Conservation (phyloP, 306 rosid genomes). For the Vicia faba region DNA sequence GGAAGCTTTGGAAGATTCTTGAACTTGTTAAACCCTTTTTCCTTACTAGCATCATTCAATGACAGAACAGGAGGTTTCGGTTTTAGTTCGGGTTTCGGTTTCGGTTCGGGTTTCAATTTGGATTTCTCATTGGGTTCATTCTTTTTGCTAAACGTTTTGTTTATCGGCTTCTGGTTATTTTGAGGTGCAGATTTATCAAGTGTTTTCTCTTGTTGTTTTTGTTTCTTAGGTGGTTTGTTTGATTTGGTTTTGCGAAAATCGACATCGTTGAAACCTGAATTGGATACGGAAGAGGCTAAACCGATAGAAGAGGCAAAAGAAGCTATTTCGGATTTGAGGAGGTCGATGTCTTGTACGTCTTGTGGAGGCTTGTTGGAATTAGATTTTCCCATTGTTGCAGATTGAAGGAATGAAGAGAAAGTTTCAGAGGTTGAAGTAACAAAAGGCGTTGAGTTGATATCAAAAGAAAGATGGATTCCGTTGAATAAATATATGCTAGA, state of each 20-base stretch:
- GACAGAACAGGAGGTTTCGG: conserved; percentile 61
- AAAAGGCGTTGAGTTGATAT: too few relatives aligned
- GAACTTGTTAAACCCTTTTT: conserved; percentile 50
- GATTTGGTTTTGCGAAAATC: conserved; percentile 71
- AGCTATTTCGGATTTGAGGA: conserved; percentile 68
- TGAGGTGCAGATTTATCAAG: conserved; percentile 32
- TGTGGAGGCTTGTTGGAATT: conserved; percentile 47
- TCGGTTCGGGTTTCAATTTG: conserved; percentile 47
- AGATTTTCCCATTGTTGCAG: conserved; percentile 60
- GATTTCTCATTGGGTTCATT: conserved; percentile 46
- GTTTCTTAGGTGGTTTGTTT: conserved; percentile 33
- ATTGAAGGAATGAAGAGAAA: conserved; percentile 1
- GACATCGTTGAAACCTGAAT: conserved; percentile 87
- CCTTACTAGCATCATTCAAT: conserved; percentile 47
- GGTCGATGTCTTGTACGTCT: conserved; percentile 51
- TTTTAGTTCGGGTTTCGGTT: conserved; percentile 51
- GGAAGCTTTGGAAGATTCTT: conserved; percentile 79
- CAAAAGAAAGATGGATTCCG: too few relatives aligned
- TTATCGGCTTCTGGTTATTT: conserved; percentile 38
- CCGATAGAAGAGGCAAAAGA: conserved; percentile 87
- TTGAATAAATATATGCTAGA: too few relatives aligned
- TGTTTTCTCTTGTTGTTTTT: conserved; percentile 35
- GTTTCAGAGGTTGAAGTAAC: too few relatives aligned
- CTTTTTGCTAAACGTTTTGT: conserved; percentile 24
- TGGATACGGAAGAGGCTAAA: conserved; percentile 55